phyloP scores from a whole-genome alignment of 495 filamentous ascomycete species.

The Penicillium pulvis region DNA sequence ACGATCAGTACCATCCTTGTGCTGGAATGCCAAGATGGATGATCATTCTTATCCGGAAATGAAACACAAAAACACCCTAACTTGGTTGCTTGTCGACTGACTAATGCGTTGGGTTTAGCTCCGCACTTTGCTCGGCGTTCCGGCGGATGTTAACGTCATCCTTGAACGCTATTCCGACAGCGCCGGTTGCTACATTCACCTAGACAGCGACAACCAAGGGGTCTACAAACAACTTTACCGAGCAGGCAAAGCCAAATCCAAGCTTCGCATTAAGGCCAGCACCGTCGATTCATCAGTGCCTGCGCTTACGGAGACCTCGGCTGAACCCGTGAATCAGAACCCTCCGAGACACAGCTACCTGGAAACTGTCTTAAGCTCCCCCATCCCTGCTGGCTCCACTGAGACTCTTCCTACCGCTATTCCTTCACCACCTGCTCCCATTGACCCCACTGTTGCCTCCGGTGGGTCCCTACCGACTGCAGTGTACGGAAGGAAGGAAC shows the following conservation, averaged over 20 bases:
- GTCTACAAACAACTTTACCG: slow-evolving; percentile 97
- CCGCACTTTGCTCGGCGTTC: slow-evolving; percentile 69
- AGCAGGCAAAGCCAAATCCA: slow-evolving; percentile 97
- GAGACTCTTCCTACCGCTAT: slow-evolving; percentile 10
- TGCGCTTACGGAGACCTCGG: slow-evolving; percentile 11
- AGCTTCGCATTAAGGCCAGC: slow-evolving; percentile 86
- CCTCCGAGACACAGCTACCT: slow-evolving; percentile 42
- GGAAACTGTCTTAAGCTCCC: slow-evolving; percentile 45
- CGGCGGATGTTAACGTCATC: slow-evolving; percentile 64
- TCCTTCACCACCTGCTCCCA: neutral
- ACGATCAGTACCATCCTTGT: slow-evolving; percentile 11
- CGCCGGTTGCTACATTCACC: slow-evolving; percentile 72
- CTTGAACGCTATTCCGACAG: slow-evolving; percentile 98
- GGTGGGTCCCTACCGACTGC: neutral
- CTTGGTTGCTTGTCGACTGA: slow-evolving; percentile 17
- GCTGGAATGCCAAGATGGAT: slow-evolving; percentile 3
- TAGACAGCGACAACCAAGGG: slow-evolving; percentile 74
- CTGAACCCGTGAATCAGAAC: slow-evolving; percentile 18
- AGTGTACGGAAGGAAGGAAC: neutral
- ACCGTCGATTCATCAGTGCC: slow-evolving; percentile 23
- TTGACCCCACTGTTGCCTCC: neutral
- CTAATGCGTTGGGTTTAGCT: slow-evolving; percentile 58
- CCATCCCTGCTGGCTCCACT: slow-evolving; percentile 27
- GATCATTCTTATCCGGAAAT: slow-evolving; percentile 5
- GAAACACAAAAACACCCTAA: neutral